Conservation (phyloP, 225 moss, liverwort and hornwort species). For the Climacium dendroides region DNA sequence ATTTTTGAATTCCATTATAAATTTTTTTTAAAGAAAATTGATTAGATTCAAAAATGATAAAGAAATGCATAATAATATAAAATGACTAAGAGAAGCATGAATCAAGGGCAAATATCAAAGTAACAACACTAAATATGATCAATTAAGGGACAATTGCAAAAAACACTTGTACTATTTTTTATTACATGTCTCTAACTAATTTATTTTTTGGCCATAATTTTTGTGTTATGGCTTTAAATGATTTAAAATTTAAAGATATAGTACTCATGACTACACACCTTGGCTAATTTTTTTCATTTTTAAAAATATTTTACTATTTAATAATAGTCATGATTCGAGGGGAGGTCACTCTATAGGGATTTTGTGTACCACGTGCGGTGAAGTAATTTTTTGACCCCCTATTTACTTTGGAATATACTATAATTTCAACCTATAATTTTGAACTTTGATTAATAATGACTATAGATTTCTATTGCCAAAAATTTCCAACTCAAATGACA, state of each 20-base stretch:
- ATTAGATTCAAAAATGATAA: neutral
- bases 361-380: no score
- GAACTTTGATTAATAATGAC: no score
- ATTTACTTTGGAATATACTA: no score
- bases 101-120: neutral
- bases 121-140: neutral
- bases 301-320: accelerated
- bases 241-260: neutral
- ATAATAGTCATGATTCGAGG: neutral
- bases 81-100: no score
- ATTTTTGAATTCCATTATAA: neutral
- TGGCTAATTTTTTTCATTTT: neutral
- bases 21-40: neutral
- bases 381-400: no score
- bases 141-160: no score
- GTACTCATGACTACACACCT: neutral
- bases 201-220: neutral
- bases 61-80: no score
- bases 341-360: no score
- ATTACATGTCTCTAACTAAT: accelerated
- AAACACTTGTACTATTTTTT: neutral
- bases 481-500: no score
- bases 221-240: neutral
- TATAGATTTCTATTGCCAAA: no score
- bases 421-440: no score